Conservation (phyloP, 257 asterid species). For the Primulina huaijiensis region DNA sequence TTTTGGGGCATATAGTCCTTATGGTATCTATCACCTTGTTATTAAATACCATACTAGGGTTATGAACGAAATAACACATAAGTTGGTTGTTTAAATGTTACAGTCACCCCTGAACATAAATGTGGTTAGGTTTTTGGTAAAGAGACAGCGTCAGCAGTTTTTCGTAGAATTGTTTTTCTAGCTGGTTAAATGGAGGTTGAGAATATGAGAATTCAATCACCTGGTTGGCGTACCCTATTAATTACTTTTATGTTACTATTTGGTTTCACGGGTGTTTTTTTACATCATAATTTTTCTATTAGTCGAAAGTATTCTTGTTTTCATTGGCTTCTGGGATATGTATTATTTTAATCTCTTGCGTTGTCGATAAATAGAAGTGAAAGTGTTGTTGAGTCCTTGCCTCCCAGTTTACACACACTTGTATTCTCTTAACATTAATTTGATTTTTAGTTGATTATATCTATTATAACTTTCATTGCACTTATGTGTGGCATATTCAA, state of each 20-base stretch:
- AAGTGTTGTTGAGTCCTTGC: constrained; percentile 3
- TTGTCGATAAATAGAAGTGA: constrained; percentile 3
- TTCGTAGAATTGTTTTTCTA: too few species aligned
- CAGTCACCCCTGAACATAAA: not conserved
- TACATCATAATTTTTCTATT: not conserved
- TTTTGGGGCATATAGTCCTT: not conserved
- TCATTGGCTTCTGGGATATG: constrained; percentile 3
- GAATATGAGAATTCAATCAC: too few species aligned
- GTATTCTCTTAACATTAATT: not conserved
- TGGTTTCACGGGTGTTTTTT: too few species aligned
- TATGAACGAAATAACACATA: not conserved
- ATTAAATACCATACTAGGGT: not conserved
- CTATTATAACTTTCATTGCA: not conserved
- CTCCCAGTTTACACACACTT: constrained; percentile 2
- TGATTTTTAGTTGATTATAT: constrained; percentile 5
- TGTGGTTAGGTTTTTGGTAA: not conserved
- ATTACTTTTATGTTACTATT: too few species aligned
- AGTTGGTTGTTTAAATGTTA: not conserved
- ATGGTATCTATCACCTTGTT: not conserved
- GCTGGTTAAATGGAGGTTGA: too few species aligned
- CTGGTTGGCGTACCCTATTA: too few species aligned
- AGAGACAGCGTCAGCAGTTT: too few species aligned
- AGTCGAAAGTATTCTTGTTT: not conserved
- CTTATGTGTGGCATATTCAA: constrained; percentile 1
- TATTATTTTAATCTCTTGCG: not conserved